Base-by-base conservation (phyloP, 768 basidiomycete genomes). In the Mycena capillaripes region DNA sequence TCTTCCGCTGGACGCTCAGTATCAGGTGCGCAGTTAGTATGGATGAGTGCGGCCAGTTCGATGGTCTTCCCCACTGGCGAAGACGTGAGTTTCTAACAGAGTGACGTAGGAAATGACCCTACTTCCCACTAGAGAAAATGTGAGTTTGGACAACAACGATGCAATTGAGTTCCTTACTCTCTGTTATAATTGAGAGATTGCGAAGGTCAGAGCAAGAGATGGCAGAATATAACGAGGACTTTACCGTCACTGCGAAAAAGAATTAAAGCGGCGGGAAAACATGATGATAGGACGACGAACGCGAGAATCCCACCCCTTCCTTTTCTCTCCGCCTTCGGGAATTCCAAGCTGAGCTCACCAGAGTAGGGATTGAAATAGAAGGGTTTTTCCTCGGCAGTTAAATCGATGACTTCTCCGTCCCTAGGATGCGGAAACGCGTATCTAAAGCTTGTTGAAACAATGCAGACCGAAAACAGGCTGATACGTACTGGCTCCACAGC, bases 341-440 rank as follows among this genome's bases (percentile, higher is more conserved):
- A 96, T 11, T 91, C 86, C 30, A 98, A 82, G 73, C 92, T 95
- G 62, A 98, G 83, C 79, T 98, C 97, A 12, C 97, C 95, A 12
- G 94, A 96, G 79, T 95, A 96, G 2, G 95, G 91, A 76, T 96
- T 97, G 85, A 95, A 95, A 82, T 96, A 97, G 78, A 97, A 97
- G 0, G 85, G 85, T 62, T 85, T 88, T 27, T 97, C 95, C 40
- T 95, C 94, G 14, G 86, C 89, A 3, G 95, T 95, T 25, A 97
- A 84, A 78, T 97, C 96, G 53, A 96, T 93, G 36, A 90, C 86
- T 12, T 86, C 85, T 19, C 87, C 84, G 19, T 77, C 63, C 27
- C 78, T 79, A 4, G 91, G 91, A 71, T 92, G 81, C 16, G 93
- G 93, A 73, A 96, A 95, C 0, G 85, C 76, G 78, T 95, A 97